Evolutionary conservation across 208 protist genomes (phyloP).

Genomic region (Acanthamoeba castellanii): DNA sequence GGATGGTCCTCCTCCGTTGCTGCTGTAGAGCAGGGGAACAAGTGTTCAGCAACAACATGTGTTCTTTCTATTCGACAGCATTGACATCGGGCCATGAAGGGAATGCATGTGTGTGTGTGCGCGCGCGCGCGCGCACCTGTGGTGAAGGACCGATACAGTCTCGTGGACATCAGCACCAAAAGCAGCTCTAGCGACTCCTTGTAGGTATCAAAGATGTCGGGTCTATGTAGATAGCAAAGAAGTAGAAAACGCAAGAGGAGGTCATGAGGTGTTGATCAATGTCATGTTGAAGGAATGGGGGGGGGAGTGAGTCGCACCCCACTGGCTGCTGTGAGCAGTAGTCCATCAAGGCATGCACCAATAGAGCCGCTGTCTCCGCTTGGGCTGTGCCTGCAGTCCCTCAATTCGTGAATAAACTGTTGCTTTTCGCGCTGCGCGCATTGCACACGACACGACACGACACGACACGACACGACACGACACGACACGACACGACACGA

Average conservation of each 20-base stretch:
- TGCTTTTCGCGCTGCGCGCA: background rate
- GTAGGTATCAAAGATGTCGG: background rate
- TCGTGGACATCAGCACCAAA: slow-evolving; percentile 14
- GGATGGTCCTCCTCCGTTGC: slow-evolving; percentile 4
- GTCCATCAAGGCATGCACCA: slow-evolving; percentile 30
- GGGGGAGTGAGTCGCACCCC: background rate
- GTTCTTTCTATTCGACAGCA: background rate
- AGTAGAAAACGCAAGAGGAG: too few species aligned
- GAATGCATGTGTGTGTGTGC: too few species aligned
- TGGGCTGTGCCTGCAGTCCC: background rate
- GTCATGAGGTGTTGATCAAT: background rate
- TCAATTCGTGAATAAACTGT: background rate
- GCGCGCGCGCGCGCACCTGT: too few species aligned
- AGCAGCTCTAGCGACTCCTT: slow-evolving; percentile 14
- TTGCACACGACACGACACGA: too few species aligned
- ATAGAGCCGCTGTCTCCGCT: background rate
- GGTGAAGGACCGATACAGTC: slow-evolving; percentile 10
- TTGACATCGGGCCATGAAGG: too few species aligned
- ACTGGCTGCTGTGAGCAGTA: slow-evolving; percentile 21
- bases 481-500: too few species aligned
- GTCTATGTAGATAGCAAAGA: background rate
- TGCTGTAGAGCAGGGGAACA: background rate
- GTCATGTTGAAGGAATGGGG: background rate
- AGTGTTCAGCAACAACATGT: background rate
- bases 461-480: background rate